phyloP scores from a whole-genome alignment of 495 filamentous ascomycete species.

The Xylaria flabelliformis region DNA sequence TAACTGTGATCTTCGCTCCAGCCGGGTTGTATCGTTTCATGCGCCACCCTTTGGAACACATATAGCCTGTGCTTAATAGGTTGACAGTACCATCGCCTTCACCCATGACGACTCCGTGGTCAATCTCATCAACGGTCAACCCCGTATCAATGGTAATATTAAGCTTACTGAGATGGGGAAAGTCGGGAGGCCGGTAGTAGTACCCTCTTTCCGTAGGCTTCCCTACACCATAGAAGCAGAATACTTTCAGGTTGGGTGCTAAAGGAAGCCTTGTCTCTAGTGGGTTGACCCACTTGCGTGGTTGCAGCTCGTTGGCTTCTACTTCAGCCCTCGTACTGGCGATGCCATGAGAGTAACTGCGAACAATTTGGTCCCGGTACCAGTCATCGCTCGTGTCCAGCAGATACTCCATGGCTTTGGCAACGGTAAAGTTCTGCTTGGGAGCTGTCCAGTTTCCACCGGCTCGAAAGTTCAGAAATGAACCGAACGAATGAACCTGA shows the following conservation, averaged over 20 bases:
- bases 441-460: slow-evolving; percentile 60
- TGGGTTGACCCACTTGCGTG: slow-evolving; percentile 91
- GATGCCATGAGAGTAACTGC: slow-evolving; percentile 86
- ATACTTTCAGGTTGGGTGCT: slow-evolving; percentile 92
- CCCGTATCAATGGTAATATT: slow-evolving; percentile 92
- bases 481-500: slow-evolving; percentile 75
- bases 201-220: slow-evolving; percentile 92
- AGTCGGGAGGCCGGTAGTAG: slow-evolving; percentile 80
- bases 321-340: slow-evolving; percentile 83
- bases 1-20: slow-evolving; percentile 77
- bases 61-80: slow-evolving; percentile 86
- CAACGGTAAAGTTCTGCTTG: slow-evolving; percentile 76
- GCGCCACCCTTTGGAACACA: slow-evolving; percentile 94
- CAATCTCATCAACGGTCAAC: slow-evolving; percentile 68
- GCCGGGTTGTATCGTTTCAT: slow-evolving; percentile 94
- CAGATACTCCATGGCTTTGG: slow-evolving; percentile 78
- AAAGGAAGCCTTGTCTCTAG: slow-evolving; percentile 87
- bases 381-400: slow-evolving; percentile 79
- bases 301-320: slow-evolving; percentile 82
- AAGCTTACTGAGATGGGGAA: slow-evolving; percentile 65
- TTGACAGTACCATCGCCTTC: slow-evolving; percentile 97
- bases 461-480: slow-evolving; percentile 84
- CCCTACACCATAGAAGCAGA: slow-evolving; percentile 94
- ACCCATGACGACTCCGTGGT: slow-evolving; percentile 89
- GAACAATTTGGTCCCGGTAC: slow-evolving; percentile 75